Conservation (phyloP, 179 eudicot species). For the Corrigiola litoralis region DNA sequence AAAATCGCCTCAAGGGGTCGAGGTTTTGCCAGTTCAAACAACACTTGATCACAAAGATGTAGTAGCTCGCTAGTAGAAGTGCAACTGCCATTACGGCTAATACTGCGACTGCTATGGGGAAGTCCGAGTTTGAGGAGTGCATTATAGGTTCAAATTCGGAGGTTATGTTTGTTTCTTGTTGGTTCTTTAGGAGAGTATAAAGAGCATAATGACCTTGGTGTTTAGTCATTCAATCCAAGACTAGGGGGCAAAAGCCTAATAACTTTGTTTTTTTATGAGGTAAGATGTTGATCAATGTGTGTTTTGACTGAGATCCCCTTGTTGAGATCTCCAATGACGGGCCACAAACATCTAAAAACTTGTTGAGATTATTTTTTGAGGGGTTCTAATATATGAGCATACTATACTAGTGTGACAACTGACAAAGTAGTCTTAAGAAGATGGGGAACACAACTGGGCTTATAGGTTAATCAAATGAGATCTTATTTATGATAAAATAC, state of each 20-base stretch:
- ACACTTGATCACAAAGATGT: constrained; percentile 60
- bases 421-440: neutral
- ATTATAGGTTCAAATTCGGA: constrained; percentile 4
- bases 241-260: neutral
- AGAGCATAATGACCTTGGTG: neutral
- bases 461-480: neutral
- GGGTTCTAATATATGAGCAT: too few species aligned
- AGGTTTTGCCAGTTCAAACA: constrained; percentile 61
- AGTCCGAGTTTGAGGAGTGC: constrained; percentile 35
- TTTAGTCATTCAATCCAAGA: constrained; percentile 19
- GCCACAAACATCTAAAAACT: constrained; percentile 4
- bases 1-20: constrained; percentile 47
- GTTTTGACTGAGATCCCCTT: constrained; percentile 26
- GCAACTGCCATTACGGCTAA: constrained; percentile 52
- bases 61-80: constrained; percentile 58
- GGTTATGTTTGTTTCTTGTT: constrained; percentile 1
- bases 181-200: constrained; percentile 8
- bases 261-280: neutral
- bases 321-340: constrained; percentile 23
- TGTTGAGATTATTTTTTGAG: neutral
- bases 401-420: neutral
- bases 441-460: constrained; percentile 2
- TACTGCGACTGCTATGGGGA: constrained; percentile 56
- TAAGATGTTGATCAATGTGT: constrained; percentile 2
- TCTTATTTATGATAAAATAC: constrained; percentile 1